Conservation (phyloP, 2,329 filamentous ascomycete genomes). For the Aureobasidium namibiae region DNA sequence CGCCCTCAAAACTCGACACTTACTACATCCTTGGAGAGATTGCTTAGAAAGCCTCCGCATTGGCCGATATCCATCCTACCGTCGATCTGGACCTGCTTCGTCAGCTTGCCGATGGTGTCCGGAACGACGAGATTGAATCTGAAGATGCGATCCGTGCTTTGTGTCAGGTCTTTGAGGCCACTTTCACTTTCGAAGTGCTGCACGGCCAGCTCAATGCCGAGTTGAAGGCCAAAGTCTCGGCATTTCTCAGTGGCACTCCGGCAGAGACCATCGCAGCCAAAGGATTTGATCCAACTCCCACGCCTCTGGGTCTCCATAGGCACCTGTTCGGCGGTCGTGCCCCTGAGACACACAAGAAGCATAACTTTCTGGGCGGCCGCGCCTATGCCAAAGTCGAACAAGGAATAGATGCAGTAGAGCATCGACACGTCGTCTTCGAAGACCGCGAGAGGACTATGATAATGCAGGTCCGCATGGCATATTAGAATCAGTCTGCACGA, state of each 20-base stretch:
- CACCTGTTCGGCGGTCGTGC: neutral
- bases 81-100: slow-evolving; percentile 11
- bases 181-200: slow-evolving; percentile 1
- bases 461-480: slow-evolving; percentile 4
- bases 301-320: neutral
- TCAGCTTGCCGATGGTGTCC: slow-evolving; percentile 5
- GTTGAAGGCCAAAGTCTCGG: slow-evolving; percentile 1
- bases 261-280: neutral
- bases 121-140: neutral
- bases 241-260: slow-evolving; percentile 3
- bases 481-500: neutral
- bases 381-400: slow-evolving; percentile 10
- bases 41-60: neutral
- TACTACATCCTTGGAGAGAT: slow-evolving; percentile 12
- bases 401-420: neutral
- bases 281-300: neutral
- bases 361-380: neutral
- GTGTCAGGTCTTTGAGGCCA: slow-evolving; percentile 10
- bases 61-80: slow-evolving; percentile 5
- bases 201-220: neutral
- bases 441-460: neutral
- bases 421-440: slow-evolving; percentile 3
- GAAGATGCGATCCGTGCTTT: slow-evolving; percentile 9
- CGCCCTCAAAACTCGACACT: slow-evolving; percentile 6
- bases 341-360: neutral